Evolutionary conservation across 1,284 basidiomycete species (phyloP), one percentile per base, ranked within the genome.

Genomic region (Cutaneotrichosporon daszewskae): DNA sequence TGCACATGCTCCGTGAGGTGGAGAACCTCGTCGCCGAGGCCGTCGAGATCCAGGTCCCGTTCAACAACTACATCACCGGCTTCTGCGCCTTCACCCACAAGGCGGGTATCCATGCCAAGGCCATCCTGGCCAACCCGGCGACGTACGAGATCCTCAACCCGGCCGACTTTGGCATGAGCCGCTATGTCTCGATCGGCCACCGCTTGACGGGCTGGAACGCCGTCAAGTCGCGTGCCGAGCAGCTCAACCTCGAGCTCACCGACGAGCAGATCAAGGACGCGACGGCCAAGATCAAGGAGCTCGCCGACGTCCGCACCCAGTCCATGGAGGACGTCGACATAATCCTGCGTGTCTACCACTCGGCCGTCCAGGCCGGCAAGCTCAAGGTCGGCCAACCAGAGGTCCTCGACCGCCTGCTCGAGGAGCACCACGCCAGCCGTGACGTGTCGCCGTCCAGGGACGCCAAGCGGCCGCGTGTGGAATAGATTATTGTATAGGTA

Each of bases 11-110:
- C 42, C 87, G 95, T 63, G 94, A 98, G 74, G 87, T 99, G 58
- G 95, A 99, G 76, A 97, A 98, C 77, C 77, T 97, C 63, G 94
- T 99, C 54, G 95, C 95, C 46, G 92, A 97, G 73, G 92, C 94
- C 39, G 95, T 99, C 51, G 90, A 97, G 72, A 89, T 98, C 69
- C 89, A 91, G 62, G 83, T 99, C 34, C 94, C 95, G 29, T 99
- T 98, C 60, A 72, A 71, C 68, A 75, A 74, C 73, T 77, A 77
- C 66, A 78, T 79, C 60, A 79, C 78, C 45, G 95, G 95, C 23
- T 98, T 97, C 76, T 98, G 95, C 69, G 95, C 95, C 16, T 99
- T 99, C 77, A 99, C 95, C 20, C 95, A 98, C 84, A 98, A 99
- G 83, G 95, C 95, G 24, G 95, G 95, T 72, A 99, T 99, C 59